Base-by-base conservation (phyloP, 2,329 filamentous ascomycete genomes). In the Sporothrix globosa region DNA sequence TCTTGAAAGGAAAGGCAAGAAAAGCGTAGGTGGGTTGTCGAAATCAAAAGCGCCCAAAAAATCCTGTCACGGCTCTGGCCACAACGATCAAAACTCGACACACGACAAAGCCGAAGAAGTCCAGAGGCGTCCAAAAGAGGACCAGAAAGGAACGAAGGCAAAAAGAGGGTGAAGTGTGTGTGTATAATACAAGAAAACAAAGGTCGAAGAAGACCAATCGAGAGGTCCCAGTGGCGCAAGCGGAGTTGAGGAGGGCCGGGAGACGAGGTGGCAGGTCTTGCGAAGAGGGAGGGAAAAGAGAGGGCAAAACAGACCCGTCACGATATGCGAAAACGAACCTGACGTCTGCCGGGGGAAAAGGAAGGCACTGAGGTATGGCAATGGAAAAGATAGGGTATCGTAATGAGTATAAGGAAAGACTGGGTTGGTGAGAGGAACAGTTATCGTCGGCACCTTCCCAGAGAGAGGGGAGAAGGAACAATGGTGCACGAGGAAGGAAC, bases 151-250 rank as follows among this genome's bases (percentile, higher is more conserved):
- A 67, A 52, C 19, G 48, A 52, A n/a, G 17, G 71, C 73, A 74
- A 70, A 67, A 73, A 72, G 74, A 74, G 70, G 74, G 72, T 73
- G 73, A 39, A 73, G 74, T 74, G 67, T 61, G 44, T 4, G 27
- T 10, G 67, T 69, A 69, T 52, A 50, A 52, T 60, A 60, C 44
- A 61, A 44, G 9, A 58, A 48, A 7, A 24, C n/a, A 61, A 60
- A 24, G 54, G 19, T 19, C n/a, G 7, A 5, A 30, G 4, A 5
- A 27, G 53, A 34, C 17, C 17, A 10, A 39, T 56, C 65, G 48
- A n/a, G 14, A 24, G 27, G 17, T 1, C 4, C 56, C 39, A 41
- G 30, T 9, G 21, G 46, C 39, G 56, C 48, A 54, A 46, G 58
- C 58, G 39, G 39, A 63, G 48, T 21, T 3, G 19, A 21, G 46